Evolutionary conservation across 169 alveolate genomes (phyloP).

Genomic region (Plasmodium blacklocki): DNA sequence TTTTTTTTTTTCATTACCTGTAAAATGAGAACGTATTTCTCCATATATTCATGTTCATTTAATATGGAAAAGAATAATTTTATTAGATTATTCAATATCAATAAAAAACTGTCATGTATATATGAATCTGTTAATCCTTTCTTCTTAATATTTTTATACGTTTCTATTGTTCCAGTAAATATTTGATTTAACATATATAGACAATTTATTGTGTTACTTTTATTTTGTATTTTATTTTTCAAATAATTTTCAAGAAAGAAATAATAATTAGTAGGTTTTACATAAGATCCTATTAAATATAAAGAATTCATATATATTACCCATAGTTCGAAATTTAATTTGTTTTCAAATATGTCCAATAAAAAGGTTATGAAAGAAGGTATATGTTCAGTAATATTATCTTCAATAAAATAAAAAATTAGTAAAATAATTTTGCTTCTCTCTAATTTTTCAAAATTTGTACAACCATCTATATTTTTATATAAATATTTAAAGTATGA

Average conservation of each 20-base stretch:
- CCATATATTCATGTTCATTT: constrained; percentile 23
- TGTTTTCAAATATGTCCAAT: constrained; percentile 33
- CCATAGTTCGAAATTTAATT: constrained; percentile 33
- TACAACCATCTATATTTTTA: constrained; percentile 21
- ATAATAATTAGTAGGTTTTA: constrained; percentile 48
- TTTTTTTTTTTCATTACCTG: constrained; percentile 23
- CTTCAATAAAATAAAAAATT: constrained; percentile 63
- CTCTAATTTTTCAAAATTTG: constrained; percentile 27
- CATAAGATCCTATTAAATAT: constrained; percentile 58
- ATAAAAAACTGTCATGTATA: constrained; percentile 15
- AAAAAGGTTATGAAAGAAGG: constrained; percentile 34
- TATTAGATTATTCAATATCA: constrained; percentile 3
- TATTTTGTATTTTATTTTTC: constrained; percentile 14
- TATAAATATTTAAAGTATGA: constrained; percentile 39
- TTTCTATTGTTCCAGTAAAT: constrained; percentile 44
- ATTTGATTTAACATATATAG: constrained; percentile 14
- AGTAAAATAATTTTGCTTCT: constrained; percentile 37
- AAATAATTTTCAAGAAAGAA: constrained; percentile 51
- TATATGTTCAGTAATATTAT: constrained; percentile 67
- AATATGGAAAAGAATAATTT: constrained; percentile 20
- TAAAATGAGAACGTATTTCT: constrained; percentile 34
- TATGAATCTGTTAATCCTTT: background rate
- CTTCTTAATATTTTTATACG: constrained; percentile 15
- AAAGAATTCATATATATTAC: constrained; percentile 35
- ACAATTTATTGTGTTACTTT: constrained; percentile 35